phyloP scores from a whole-genome alignment of 1,284 basidiomycete genomes.

The Pseudozyma sp. region DNA sequence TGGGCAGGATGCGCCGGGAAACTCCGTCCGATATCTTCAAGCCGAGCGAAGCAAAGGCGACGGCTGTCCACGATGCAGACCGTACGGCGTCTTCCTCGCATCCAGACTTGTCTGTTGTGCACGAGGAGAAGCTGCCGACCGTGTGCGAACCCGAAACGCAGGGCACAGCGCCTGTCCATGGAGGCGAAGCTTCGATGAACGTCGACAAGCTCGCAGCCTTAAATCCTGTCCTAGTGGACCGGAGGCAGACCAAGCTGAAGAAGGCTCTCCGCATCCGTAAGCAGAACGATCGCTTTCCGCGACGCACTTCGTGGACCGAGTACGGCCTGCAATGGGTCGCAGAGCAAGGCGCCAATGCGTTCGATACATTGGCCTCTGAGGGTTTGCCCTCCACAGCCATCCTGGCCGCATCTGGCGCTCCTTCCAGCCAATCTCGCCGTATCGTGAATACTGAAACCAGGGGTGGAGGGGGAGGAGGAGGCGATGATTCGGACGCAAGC shows the following conservation, averaged over 20 bases:
- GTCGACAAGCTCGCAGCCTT: neutral
- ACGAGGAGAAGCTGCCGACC: slow-evolving; percentile 14
- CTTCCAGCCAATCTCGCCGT: slow-evolving; percentile 10
- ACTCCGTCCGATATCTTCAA: slow-evolving; percentile 21
- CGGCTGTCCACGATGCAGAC: neutral
- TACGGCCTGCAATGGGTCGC: slow-evolving; percentile 34
- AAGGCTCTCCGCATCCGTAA: slow-evolving; percentile 41
- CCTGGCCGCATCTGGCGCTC: slow-evolving; percentile 20
- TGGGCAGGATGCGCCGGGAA: slow-evolving; percentile 20
- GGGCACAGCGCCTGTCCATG: neutral
- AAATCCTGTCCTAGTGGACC: slow-evolving; percentile 6
- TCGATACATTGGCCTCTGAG: slow-evolving; percentile 26
- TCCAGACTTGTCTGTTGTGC: neutral
- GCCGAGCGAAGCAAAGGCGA: neutral
- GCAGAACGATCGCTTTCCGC: slow-evolving; percentile 33
- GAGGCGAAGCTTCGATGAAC: neutral
- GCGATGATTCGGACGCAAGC: slow-evolving; percentile 28
- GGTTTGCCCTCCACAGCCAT: slow-evolving; percentile 20
- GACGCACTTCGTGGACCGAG: slow-evolving; percentile 40
- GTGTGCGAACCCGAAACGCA: slow-evolving; percentile 1
- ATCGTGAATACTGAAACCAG: slow-evolving; percentile 14
- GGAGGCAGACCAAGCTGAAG: slow-evolving; percentile 31
- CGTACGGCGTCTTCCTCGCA: neutral
- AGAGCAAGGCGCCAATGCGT: slow-evolving; percentile 28
- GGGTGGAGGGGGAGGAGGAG: slow-evolving; percentile 15